Base-by-base conservation (phyloP, 176 grass and related monocot genomes). In the Panicum miliaceum region DNA sequence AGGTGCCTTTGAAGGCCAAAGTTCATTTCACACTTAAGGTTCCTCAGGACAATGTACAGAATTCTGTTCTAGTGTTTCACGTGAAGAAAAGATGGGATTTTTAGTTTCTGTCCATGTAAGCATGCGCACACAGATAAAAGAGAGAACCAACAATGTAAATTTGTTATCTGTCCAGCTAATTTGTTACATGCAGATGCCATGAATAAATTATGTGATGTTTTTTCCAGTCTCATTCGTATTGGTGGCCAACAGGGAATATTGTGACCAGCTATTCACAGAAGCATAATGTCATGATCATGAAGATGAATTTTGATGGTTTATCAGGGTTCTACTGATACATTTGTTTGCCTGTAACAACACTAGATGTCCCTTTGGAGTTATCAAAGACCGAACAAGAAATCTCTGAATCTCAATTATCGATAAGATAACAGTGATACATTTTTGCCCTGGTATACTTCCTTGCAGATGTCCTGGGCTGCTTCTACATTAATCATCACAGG, bases 31-130 rank as follows among this genome's bases (percentile, higher is more conserved):
- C 79, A 73, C 66, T 98, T n/a, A 87, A 93, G 85, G 83, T 92
- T 4, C 89, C 91, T 9, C 91, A 90, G 79, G 89, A 89, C 79
- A 85, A 93, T 40, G 67, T 90, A 68, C 61, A 22, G 3, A 88
- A 89, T 71, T 85, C 96, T 38, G 61, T 69, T 22, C 74, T 98
- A 67, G 37, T 93, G 83, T 90, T 98, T 46, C 89, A 82, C 60
- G 87, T 98, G 72, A 98, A 98, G 85, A 98, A 98, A 92, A 93
- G 93, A 91, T 95, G 93, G 96, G 96, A 98, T 63, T 92, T 98
- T 71, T 95, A 93, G 74, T 54, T 68, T 71, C 42, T 71, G 29
- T n/a, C 8, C 12, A 34, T 23, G 34, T 65, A 73, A 73, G 34
- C 35, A 32, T 34, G 4, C 6, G 12, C 61, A 45, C 45, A 8